phyloP scores from a whole-genome alignment of 1,284 basidiomycete species.

The Polyporus tsugae region DNA sequence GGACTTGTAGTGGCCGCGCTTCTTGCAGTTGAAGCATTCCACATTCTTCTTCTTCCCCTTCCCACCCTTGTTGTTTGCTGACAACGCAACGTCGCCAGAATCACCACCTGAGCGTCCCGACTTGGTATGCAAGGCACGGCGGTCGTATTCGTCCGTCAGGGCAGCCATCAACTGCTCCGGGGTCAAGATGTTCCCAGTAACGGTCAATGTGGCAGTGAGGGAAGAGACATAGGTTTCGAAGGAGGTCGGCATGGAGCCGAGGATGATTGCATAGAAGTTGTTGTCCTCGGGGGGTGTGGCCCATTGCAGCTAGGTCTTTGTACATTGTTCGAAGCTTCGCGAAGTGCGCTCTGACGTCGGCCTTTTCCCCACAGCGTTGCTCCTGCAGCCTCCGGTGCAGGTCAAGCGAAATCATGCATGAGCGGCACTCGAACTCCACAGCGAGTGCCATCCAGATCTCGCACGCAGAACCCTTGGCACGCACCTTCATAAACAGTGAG shows the following conservation, averaged over 20 bases:
- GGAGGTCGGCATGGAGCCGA: conserved; percentile 29
- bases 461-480: conserved; percentile 5
- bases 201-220: conserved; percentile 13
- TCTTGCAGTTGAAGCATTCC: conserved; percentile 38
- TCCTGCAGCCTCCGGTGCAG: conserved; percentile 32
- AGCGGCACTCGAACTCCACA: conserved; percentile 26
- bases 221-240: conserved; percentile 18
- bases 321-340: conserved; percentile 25
- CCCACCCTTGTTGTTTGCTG: conserved; percentile 14
- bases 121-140: conserved; percentile 16
- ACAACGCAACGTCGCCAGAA: conserved; percentile 17
- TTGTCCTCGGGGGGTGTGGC: conserved; percentile 8
- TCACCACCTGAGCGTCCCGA: conserved; percentile 2
- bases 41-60: conserved; percentile 26
- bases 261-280: background rate
- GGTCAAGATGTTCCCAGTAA: conserved; percentile 18
- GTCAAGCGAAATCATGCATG: conserved; percentile 34
- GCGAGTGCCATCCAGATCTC: conserved; percentile 28
- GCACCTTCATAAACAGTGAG: conserved; percentile 25
- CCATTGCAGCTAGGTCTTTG: conserved; percentile 35
- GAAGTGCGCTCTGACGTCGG: conserved; percentile 34
- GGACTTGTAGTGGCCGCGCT: conserved; percentile 34
- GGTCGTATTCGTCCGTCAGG: conserved; percentile 30
- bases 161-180: conserved; percentile 27
- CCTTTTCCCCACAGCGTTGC: conserved; percentile 26